Evolutionary conservation across 345 rosid species (phyloP).

Genomic region (Populus ilicifolia): DNA sequence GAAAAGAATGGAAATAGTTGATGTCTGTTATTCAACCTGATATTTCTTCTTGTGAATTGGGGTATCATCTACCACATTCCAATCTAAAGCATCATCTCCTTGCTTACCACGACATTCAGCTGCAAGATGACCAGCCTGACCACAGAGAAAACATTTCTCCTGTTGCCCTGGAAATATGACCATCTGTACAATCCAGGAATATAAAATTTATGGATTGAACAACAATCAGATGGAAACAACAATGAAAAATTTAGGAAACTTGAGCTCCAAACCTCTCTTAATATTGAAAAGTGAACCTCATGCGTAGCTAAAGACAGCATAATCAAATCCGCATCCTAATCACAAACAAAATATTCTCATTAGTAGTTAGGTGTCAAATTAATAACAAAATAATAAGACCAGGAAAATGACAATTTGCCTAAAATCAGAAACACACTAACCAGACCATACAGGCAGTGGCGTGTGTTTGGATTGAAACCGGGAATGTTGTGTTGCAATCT

Average conservation of each 20-base stretch:
- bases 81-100: conserved; percentile 34
- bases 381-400: neutral
- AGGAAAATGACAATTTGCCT: neutral
- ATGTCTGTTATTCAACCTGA: conserved; percentile 54
- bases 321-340: conserved; percentile 96
- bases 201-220: conserved; percentile 2
- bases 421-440: conserved; percentile 39
- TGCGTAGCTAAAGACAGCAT: conserved; percentile 96
- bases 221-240: neutral
- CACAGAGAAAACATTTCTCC: conserved; percentile 85
- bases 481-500: conserved; percentile 77
- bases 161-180: conserved; percentile 88
- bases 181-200: conserved; percentile 43
- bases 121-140: conserved; percentile 94
- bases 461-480: conserved; percentile 92
- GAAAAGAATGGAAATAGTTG: neutral
- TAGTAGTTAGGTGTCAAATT: neutral
- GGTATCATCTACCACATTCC: conserved; percentile 52
- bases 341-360: conserved; percentile 7
- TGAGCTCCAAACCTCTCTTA: conserved; percentile 71
- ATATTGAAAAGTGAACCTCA: conserved; percentile 94
- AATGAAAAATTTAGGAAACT: conserved; percentile 11
- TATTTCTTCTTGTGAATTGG: conserved; percentile 96
- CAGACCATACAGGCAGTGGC: conserved; percentile 89
- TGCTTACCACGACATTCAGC: conserved; percentile 82